phyloP scores from a whole-genome alignment of 2,329 filamentous ascomycete species.

The Fusarium devonianum region DNA sequence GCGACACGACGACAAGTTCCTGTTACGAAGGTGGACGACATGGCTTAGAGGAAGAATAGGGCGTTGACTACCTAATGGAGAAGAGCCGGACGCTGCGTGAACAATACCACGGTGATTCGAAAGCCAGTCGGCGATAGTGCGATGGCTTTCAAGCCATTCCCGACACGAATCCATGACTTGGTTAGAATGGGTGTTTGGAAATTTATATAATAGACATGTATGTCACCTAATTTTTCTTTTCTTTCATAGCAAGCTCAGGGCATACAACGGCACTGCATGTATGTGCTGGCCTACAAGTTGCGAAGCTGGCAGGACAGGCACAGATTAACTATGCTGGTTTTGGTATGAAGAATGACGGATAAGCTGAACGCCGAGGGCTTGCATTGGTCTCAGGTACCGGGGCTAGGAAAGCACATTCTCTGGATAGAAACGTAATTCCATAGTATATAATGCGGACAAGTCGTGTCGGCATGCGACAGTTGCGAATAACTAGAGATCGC shows the following conservation, averaged over 20 bases:
- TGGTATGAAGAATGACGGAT: too few species aligned
- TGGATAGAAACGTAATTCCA: too few species aligned
- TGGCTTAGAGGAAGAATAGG: conserved; percentile 48
- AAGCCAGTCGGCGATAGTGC: not conserved
- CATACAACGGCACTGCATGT: conserved; percentile 1
- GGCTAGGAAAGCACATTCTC: too few species aligned
- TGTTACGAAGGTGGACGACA: conserved; percentile 52
- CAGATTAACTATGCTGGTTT: not conserved
- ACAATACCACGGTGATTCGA: not conserved
- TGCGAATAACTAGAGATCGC: too few species aligned
- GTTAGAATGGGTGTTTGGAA: not conserved
- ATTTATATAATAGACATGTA: too few species aligned
- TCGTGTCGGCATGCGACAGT: too few species aligned
- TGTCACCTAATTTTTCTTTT: too few species aligned
- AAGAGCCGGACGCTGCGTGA: not conserved
- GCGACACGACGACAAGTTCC: conserved; percentile 61
- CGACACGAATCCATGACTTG: conserved; percentile 7
- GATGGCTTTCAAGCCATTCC: not conserved
- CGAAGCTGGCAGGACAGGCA: not conserved
- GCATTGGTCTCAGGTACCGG: too few species aligned
- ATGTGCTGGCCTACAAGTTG: conserved; percentile 13
- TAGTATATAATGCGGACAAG: too few species aligned
- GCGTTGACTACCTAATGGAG: not conserved
- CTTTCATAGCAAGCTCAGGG: conserved; percentile 8
- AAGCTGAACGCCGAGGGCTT: too few species aligned